Conservation (phyloP, 805 yeast genomes). For the Kodamaea lidongshanica region DNA sequence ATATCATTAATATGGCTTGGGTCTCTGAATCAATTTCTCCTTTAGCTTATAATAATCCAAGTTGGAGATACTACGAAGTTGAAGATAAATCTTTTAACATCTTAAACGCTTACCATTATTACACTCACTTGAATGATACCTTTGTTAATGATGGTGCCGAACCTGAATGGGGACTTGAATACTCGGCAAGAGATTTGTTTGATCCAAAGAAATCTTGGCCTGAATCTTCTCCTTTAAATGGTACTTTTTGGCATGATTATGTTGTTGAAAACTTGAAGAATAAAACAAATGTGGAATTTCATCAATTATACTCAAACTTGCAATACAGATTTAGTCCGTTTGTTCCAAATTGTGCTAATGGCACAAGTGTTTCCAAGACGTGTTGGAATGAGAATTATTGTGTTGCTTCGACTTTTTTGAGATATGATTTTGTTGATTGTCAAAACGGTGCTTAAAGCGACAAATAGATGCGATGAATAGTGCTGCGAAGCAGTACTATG, state of each 20-base stretch:
- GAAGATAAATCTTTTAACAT: constrained; percentile 55
- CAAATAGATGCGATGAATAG: too few relatives aligned
- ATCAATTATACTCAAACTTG: constrained; percentile 45
- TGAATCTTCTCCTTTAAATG: constrained; percentile 51
- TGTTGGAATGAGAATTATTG: constrained; percentile 33
- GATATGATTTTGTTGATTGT: too few relatives aligned
- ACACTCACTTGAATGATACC: constrained; percentile 54
- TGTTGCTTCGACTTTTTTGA: constrained; percentile 30
- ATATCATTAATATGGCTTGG: constrained; percentile 52
- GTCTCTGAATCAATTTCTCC: constrained; percentile 65
- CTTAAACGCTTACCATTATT: constrained; percentile 55
- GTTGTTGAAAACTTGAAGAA: constrained; percentile 43
- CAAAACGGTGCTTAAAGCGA: too few relatives aligned
- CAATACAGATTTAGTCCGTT: constrained; percentile 53
- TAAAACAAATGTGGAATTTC: constrained; percentile 31
- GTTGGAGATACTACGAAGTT: constrained; percentile 68
- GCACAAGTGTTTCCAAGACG: constrained; percentile 9
- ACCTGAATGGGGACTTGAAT: constrained; percentile 58
- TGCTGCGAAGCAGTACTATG: too few relatives aligned
- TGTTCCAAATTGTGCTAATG: constrained; percentile 41
- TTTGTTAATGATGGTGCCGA: constrained; percentile 48
- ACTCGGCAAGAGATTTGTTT: constrained; percentile 57
- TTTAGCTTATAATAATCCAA: constrained; percentile 52
- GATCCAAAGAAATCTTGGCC: constrained; percentile 55
- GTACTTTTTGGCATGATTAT: constrained; percentile 55